Evolutionary conservation across 176 grass and related monocot species (phyloP).

Genomic region (Avena eriantha): DNA sequence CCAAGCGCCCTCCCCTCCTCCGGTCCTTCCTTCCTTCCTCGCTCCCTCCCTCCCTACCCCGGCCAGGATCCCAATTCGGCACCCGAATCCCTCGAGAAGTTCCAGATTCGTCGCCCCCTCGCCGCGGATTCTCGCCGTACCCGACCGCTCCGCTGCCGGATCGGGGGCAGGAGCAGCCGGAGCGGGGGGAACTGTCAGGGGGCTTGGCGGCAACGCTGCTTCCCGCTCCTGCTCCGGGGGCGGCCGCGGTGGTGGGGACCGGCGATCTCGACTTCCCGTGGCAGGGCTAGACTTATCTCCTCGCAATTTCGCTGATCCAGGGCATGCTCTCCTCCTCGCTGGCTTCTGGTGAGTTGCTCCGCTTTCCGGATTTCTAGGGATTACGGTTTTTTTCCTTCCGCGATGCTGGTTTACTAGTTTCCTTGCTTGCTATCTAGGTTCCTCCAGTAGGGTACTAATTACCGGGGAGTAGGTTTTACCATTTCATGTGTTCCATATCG

Average conservation of each 20-base stretch:
- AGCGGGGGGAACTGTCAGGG: neutral
- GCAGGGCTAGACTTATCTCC: neutral
- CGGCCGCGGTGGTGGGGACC: neutral
- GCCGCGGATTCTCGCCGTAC: constrained; percentile 31
- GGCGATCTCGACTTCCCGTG: constrained; percentile 11
- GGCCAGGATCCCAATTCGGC: constrained; percentile 23
- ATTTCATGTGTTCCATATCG: constrained; percentile 26
- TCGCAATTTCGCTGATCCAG: constrained; percentile 32
- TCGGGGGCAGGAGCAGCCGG: neutral
- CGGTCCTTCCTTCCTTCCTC: neutral
- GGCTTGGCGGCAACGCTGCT: neutral
- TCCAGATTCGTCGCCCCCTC: constrained; percentile 27
- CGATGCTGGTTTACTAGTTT: neutral
- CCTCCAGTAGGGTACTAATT: neutral
- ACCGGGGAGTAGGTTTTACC: neutral
- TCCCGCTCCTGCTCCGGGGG: neutral
- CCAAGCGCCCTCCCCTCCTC: neutral
- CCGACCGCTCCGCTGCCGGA: neutral
- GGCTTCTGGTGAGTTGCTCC: constrained; percentile 31
- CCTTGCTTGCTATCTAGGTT: neutral
- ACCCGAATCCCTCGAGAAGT: neutral
- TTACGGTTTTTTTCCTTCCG: neutral
- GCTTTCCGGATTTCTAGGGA: neutral
- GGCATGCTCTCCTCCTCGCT: constrained; percentile 17
- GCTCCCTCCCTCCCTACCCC: neutral